These are phyloP conservation scores for Neofusicoccum cordaticola DNA, from an alignment of 2,329 filamentous ascomycete genomes.

Conservation along the genomic window DNA sequence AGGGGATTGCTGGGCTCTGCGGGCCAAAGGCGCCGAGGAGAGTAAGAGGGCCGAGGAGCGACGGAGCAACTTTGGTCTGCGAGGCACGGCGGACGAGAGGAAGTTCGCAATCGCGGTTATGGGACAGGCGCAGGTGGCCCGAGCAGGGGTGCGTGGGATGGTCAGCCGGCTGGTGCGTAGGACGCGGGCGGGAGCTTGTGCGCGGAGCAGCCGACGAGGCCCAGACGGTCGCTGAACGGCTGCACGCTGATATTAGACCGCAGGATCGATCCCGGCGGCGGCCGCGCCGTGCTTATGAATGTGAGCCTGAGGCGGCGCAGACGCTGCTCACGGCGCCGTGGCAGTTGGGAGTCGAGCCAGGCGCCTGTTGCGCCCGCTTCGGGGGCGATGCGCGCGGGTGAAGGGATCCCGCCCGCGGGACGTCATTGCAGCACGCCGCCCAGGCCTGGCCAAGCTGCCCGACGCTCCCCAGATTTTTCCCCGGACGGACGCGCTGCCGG, in stretches of 20 bases:
- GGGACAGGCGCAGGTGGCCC: no score
- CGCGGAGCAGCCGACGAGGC: not conserved
- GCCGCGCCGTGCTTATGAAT: not conserved
- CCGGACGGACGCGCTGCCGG: not conserved
- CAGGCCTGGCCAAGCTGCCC: not conserved
- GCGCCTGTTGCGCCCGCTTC: not conserved
- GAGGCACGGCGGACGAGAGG: constrained; percentile 18
- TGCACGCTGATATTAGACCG: not conserved
- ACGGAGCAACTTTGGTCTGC: not conserved
- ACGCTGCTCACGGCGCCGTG: not conserved
- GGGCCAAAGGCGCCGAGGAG: constrained; percentile 13
- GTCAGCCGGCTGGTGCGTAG: not conserved
- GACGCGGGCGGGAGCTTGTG: not conserved
- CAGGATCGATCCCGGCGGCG: not conserved
- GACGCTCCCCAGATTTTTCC: constrained; percentile 9
- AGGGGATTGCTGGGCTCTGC: not conserved
- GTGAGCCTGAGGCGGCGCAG: no score
- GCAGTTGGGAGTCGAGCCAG: not conserved
- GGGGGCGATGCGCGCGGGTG: constrained; percentile 3
- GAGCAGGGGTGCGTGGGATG: constrained; percentile 6
- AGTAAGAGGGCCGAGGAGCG: constrained; percentile 6
- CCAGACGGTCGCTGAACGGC: not conserved
- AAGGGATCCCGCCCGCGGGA: not conserved
- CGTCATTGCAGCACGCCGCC: not conserved
- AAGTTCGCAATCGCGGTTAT: constrained; percentile 5